Evolutionary conservation across 2,329 filamentous ascomycete genomes (phyloP), one percentile per base, ranked within the genome.

Genomic region (Arthrinium puccinioides): DNA sequence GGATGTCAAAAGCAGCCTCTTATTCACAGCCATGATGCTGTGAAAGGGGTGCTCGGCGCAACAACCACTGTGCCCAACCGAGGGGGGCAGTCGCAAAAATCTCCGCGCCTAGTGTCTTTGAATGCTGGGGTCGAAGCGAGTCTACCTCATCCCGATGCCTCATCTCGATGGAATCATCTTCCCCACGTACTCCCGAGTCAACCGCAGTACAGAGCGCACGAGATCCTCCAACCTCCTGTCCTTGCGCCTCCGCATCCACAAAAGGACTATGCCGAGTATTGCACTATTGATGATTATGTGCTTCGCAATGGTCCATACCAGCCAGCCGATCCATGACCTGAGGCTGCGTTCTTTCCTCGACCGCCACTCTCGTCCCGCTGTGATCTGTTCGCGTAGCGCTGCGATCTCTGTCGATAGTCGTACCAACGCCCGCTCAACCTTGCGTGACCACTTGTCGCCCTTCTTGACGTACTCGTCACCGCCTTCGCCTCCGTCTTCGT

Each of bases 341-440:
- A 84, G 59, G 37, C 75, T 81, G 43, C 75, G 76, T 43, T 76
- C 74, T 47, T 74, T 81, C 47, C 75, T 76, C 14, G 76, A 73
- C 44, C 76, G 75, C 64, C 84, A 84, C 47, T 90, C 76, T 10
- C 84, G 72, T 0, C 86, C 80, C 0, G 79, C 75, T 37, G 87
- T 83, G 48, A 97, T 83, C 56, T 97, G 89, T 61, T 98, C 92
- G 24, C 92, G 76, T 44, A 97, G 63, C 1, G 92, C 92, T 2
- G 92, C 89, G 21, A 98, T 79, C 62, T 98, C 92, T 13, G 88
- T 84, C 5, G 89, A 94, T 64, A 97, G 80, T 50, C 88, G 86
- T 39, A 90, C 86, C 39, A 97, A 71, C 16, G 87, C 86, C 29
- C 81, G 76, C 63, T 97, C 90, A 44, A 97, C 82, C 49, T 84